Base-by-base conservation (phyloP, 768 basidiomycete species). In the Kwoniella europaea region DNA sequence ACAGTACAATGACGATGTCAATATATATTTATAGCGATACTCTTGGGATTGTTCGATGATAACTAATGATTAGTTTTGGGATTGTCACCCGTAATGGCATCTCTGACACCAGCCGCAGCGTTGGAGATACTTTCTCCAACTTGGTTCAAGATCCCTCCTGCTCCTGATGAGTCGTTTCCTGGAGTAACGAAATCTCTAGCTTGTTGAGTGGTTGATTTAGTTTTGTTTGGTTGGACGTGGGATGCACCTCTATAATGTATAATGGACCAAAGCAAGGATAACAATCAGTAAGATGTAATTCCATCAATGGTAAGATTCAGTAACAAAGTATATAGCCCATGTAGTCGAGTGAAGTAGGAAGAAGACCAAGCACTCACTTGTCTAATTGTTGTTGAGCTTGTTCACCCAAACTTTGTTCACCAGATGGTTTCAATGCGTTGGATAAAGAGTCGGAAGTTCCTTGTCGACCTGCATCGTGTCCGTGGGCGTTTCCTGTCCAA, bases 161-260 rank as follows among this genome's bases (percentile, higher is more conserved):
- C 64, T 18, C 69, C 69, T 3, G 68, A 50, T 20, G 64, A 65
- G 42, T 71, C 69, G 59, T 71, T 71, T 16, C 69, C 69, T 58
- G 69, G 69, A 61, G 69, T 71, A 65, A 66, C 50, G 35, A 29
- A 71, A 53, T 71, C 69, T 22, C 65, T 57, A 22, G 69, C 42
- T 20, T 71, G 63, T 42, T 65, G 63, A 61, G 58, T 44, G 24
- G 63, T 56, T 13, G 69, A 65, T 29, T 71, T 71, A n/a, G 57
- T 59, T 52, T 65, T 58, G 69, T 71, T 71, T 29, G 69, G 69
- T 52, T 71, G 64, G n/a, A 66, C 50, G 64, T 71, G 64, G 18
- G 65, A 71, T 20, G 52, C 69, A n/a, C 27, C 64, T 42, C 69
- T 71, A 50, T 35, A 7, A 29, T 29, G 29, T 29, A 29, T 29